Evolutionary conservation across 345 rosid genomes (phyloP).

Genomic region (Conringia planisiliqua): DNA sequence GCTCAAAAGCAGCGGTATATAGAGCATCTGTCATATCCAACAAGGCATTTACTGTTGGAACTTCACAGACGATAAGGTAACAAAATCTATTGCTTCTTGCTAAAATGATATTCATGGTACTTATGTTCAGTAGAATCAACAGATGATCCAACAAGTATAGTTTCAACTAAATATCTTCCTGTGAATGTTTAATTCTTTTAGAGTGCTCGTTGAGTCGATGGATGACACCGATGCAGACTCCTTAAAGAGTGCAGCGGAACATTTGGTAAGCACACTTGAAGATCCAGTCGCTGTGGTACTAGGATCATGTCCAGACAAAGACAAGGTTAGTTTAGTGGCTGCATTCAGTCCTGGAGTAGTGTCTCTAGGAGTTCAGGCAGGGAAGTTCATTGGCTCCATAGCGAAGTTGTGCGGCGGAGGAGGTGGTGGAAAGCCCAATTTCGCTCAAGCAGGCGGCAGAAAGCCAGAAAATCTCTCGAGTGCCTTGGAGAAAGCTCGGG

Average conservation of each 20-base stretch:
- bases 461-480: constrained; percentile 64
- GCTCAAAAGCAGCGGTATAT: constrained; percentile 69
- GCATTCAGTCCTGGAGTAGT: constrained; percentile 77
- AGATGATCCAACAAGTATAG: background rate
- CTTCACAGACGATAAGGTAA: constrained; percentile 58
- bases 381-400: constrained; percentile 77
- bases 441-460: constrained; percentile 96
- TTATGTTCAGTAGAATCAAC: background rate
- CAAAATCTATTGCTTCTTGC: background rate
- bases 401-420: constrained; percentile 93
- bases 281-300: constrained; percentile 78
- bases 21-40: constrained; percentile 66
- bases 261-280: constrained; percentile 57
- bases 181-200: constrained; percentile 27
- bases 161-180: background rate
- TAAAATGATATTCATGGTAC: background rate
- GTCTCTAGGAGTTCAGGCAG: constrained; percentile 78
- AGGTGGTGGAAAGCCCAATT: constrained; percentile 91
- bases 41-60: constrained; percentile 64
- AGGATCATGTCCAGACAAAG: constrained; percentile 83
- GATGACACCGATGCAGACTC: constrained; percentile 83
- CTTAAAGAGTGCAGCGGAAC: constrained; percentile 78
- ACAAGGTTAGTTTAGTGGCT: constrained; percentile 90
- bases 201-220: constrained; percentile 83
- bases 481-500: constrained; percentile 74